Base-by-base conservation (phyloP, 2,329 filamentous ascomycete genomes). In the Ceratocystis alfenasii region DNA sequence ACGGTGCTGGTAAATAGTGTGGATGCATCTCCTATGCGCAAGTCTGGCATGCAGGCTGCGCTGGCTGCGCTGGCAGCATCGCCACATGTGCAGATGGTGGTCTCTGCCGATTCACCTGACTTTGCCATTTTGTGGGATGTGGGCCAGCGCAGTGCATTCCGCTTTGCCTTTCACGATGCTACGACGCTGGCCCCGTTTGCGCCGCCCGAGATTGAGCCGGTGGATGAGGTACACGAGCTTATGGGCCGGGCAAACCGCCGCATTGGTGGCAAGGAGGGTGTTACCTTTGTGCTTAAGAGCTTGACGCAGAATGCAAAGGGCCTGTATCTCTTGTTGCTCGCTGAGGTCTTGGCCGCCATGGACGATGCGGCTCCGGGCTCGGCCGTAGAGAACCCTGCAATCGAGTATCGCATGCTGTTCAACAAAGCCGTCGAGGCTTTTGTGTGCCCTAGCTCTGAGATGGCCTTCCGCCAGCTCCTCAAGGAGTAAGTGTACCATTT, bases 401-500 rank as follows among this genome's bases (percentile, higher is more conserved):
- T 99, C 17, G 93, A 97, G 76, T 97, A 96, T 74, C 82, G 90
- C 25, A 87, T 90, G 70, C 75, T 99, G 69, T 99, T 97, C 73
- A 91, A 95, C 74, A 96, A 96, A 77, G 92, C 94, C 1, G 88
- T 93, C 4, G 92, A 96, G 76, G 91, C 96, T 73, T 97, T 99
- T 74, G 94, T 99, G 62, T 96, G 93, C 74, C 68, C 69, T 8
- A 94, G 89, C 71, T 96, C 89, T 68, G 94, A 97, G 77, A 91
- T 97, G 83, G 91, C 90, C 69, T 97, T 97, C 77, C 83, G 94
- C 68, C 96, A 92, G 30, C 75, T 99, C 73, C 76, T 99, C 69
- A 97, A 97, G 77, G 94, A 99, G 82, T 94, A 76, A 69, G 84
- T 68, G 17, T 66, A n/a, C 36, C 36, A 20, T 63, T 41, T 20